These are phyloP conservation scores for Cystoderma amianthinum DNA, from an alignment of 768 basidiomycete species.

Conservation along the genomic window DNA sequence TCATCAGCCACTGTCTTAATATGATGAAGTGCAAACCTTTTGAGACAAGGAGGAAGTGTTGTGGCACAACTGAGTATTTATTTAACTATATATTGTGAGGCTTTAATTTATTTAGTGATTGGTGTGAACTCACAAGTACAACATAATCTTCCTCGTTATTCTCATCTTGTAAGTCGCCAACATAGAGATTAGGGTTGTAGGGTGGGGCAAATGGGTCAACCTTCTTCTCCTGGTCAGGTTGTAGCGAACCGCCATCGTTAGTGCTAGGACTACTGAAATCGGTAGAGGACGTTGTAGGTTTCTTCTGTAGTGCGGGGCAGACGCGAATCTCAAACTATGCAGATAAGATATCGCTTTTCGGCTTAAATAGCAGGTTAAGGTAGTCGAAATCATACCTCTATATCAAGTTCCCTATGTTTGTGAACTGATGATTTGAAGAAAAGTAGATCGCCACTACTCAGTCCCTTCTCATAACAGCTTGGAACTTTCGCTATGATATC, in stretches of 20 bases:
- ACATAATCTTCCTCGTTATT: constrained; percentile 53
- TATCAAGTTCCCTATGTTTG: constrained; percentile 50
- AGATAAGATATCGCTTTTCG: no score
- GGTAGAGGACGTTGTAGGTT: constrained; percentile 47
- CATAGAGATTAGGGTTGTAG: constrained; percentile 66
- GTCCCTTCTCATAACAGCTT: constrained; percentile 49
- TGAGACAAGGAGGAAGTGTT: constrained; percentile 84
- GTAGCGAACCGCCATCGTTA: constrained; percentile 11
- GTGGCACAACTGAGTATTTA: constrained; percentile 77
- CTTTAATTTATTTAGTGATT: constrained; percentile 1
- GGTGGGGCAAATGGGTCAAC: constrained; percentile 82
- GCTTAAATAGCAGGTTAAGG: no score
- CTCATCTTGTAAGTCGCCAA: constrained; percentile 70
- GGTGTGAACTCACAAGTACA: constrained; percentile 50
- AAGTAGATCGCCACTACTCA: constrained; percentile 56
- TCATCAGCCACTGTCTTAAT: background rate
- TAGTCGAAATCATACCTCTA: constrained; percentile 71
- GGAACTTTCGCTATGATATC: constrained; percentile 54
- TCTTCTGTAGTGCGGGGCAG: constrained; percentile 82
- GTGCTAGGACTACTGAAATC: constrained; percentile 21
- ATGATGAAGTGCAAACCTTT: constrained; percentile 50
- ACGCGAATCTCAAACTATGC: constrained; percentile 78
- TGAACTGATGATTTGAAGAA: constrained; percentile 74
- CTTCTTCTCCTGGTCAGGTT: constrained; percentile 21
- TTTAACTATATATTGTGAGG: constrained; percentile 50